phyloP scores from a whole-genome alignment of 495 filamentous ascomycete genomes.

The Daldinia childiae region DNA sequence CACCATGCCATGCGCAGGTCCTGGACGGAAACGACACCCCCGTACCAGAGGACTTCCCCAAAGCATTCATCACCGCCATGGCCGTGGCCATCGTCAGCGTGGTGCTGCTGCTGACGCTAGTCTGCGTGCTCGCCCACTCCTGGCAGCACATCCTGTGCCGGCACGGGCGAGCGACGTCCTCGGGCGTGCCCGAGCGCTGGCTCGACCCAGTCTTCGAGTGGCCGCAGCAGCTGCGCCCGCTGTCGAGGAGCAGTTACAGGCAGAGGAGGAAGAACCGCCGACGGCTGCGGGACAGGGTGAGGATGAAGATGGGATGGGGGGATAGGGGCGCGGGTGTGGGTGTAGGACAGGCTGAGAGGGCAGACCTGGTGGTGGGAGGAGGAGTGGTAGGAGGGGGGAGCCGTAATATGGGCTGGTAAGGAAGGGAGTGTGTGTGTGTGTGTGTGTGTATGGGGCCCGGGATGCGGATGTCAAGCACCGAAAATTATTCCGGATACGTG shows the following conservation, averaged over 20 bases:
- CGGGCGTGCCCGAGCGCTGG: conserved; percentile 19
- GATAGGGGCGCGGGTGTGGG: not conserved
- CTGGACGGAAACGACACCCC: not conserved
- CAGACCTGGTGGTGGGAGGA: not conserved
- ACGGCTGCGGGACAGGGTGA: not conserved
- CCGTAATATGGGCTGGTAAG: conserved; percentile 1
- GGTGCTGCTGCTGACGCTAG: conserved; percentile 17
- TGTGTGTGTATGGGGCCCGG: not conserved
- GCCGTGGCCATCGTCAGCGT: conserved; percentile 20
- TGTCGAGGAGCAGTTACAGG: conserved; percentile 14
- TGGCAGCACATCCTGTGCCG: conserved; percentile 37
- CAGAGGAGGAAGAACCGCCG: conserved; percentile 8
- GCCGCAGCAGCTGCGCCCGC: conserved; percentile 25
- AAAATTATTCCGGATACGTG: conserved; percentile 1
- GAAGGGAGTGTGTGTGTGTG: not conserved
- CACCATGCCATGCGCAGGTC: not conserved
- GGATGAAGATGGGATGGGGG: not conserved
- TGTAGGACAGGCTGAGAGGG: not conserved
- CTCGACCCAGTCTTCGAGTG: conserved; percentile 31
- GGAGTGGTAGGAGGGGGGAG: not conserved
- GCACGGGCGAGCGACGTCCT: not conserved
- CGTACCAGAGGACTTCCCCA: conserved; percentile 29
- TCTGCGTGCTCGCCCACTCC: conserved; percentile 41
- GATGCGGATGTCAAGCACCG: not conserved
- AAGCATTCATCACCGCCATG: conserved; percentile 36